Evolutionary conservation across 2,329 filamentous ascomycete genomes (phyloP), one percentile per base, ranked within the genome.

Genomic region (Trichoderma cornu-damae): DNA sequence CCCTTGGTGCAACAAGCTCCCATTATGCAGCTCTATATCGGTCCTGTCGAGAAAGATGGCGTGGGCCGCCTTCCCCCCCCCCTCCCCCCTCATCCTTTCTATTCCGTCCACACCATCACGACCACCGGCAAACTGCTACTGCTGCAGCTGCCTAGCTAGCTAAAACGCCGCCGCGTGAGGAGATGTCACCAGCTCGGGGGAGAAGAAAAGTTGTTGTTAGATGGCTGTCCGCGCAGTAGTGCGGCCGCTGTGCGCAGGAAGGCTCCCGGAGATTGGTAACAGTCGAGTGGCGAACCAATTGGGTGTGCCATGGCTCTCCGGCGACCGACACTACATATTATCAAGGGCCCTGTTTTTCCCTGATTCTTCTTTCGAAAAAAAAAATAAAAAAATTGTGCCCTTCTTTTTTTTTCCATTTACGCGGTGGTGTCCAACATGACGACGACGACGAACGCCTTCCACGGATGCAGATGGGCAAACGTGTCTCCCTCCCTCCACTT

Each of bases 171-270:
- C 26, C 28, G 26, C 37, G 28, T 42, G 7, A 35, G 24, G n/a
- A 16, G 16, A 22, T 24, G 26, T 42, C 38, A 32, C 49, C 37
- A 40, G 26, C 37, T 52, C 37, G 37, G 37, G 49, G 28, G 28
- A 20, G 22, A 51, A 42, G 6, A 37, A 38, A 24, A 16, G n/a
- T n/a, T 30, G 9, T 30, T 30, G 9, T 30, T 30, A 30, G 9
- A 30, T 30, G 28, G 28, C 22, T 38, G 30, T 18, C 32, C 47
- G 32, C 47, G 47, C 47, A 50, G 47, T 50, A 50, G 47, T 50
- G 47, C 47, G 47, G 47, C 47, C 47, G 47, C 47, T 50, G 40
- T 26, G 51, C 40, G 40, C 51, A 40, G 51, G 40, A n/a, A 54
- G 30, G 51, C 32, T 54, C 51, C 51, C 40, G 51, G 38, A 46